Conservation (phyloP, 139 green algal species). For the Yamagishiella unicocca region DNA sequence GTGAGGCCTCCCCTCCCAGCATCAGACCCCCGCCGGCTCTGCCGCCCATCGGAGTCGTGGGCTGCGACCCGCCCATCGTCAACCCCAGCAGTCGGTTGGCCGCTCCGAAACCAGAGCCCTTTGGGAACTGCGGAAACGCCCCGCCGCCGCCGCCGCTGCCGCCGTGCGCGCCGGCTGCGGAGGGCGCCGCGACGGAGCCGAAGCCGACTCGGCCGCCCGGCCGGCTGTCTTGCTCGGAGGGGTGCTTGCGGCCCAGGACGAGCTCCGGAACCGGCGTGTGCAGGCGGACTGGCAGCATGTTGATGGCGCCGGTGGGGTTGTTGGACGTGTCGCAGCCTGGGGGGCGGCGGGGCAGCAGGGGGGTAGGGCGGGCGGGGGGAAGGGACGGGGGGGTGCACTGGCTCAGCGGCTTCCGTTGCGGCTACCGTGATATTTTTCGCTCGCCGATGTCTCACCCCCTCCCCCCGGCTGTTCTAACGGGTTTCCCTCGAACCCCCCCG, state of each 20-base stretch:
- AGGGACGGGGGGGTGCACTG: background rate
- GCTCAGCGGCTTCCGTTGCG: background rate
- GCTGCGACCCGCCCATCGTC: conserved; percentile 14
- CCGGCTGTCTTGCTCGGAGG: background rate
- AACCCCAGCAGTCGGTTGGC: background rate
- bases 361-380: background rate
- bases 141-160: background rate
- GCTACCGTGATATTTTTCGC: background rate
- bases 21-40: background rate
- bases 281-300: conserved; percentile 29
- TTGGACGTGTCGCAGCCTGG: conserved; percentile 21
- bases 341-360: background rate
- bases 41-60: background rate
- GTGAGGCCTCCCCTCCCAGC: background rate
- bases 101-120: no score
- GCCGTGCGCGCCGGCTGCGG: background rate
- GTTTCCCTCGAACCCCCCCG: no score
- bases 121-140: no score
- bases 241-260: background rate
- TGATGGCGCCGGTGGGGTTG: conserved; percentile 43
- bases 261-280: background rate
- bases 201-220: conserved; percentile 23
- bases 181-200: background rate
- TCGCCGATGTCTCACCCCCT: no score
- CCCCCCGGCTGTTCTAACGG: no score